A percentile compares a stretch with the other conserved stretches of the same genome.
Conservation (phyloP, 768 basidiomycete genomes). For the Mycena kentingensis region DNA sequence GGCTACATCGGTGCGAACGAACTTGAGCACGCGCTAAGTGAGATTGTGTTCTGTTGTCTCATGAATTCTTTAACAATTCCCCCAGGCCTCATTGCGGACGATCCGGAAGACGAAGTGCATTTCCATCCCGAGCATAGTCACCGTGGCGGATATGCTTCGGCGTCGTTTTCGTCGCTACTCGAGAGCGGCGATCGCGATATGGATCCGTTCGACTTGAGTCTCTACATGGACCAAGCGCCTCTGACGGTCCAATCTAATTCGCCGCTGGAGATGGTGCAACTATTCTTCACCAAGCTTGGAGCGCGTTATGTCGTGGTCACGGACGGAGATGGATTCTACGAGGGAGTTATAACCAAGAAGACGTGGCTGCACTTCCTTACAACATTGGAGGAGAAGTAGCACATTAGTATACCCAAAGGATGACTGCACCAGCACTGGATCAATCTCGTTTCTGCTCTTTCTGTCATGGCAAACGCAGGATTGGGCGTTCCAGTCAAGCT, state of each 20-base stretch:
- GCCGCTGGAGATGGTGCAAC: conserved; percentile 90
- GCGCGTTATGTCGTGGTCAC: conserved; percentile 87
- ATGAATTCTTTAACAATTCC: conserved; percentile 1
- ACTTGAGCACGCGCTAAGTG: conserved; percentile 89
- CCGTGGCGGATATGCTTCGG: conserved; percentile 40
- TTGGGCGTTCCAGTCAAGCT: conserved; percentile 96
- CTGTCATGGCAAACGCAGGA: conserved; percentile 54
- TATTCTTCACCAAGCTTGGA: conserved; percentile 92
- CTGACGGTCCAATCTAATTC: conserved; percentile 81
- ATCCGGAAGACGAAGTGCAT: conserved; percentile 63
- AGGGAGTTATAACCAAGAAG: conserved; percentile 93
- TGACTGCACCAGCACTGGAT: neutral
- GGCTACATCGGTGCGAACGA: conserved; percentile 94
- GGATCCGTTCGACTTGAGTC: conserved; percentile 78
- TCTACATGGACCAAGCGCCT: conserved; percentile 95
- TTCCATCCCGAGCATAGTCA: conserved; percentile 57
- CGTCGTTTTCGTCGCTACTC: conserved; percentile 64
- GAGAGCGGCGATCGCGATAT: conserved; percentile 38
- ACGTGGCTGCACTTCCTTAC: conserved; percentile 87
- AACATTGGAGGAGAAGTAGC: conserved; percentile 64
- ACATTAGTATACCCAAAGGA: neutral
- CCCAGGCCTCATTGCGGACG: conserved; percentile 75
- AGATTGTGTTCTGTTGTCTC: conserved; percentile 29
- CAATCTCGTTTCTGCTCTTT: conserved; percentile 1
- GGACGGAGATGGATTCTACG: conserved; percentile 80